A percentile compares a stretch with the other conserved stretches of the same genome.
These are phyloP conservation scores for Aspergillus pseudonomiae DNA, from an alignment of 2,329 filamentous ascomycete genomes.

Conservation along the genomic window DNA sequence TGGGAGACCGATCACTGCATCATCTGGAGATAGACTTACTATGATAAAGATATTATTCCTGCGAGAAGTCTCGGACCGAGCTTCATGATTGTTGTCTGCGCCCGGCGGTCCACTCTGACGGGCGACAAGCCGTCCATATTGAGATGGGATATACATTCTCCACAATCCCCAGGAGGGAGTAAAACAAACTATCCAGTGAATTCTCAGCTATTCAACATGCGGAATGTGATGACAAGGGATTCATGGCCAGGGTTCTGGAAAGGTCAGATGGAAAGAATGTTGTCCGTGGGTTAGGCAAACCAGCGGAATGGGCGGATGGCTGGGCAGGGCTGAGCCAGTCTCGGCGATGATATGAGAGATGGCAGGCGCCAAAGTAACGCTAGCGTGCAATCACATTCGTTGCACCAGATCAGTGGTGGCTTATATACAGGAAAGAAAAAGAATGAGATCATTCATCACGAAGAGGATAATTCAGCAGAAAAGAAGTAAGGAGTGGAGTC, in stretches of 20 bases:
- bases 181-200: constrained; percentile 11
- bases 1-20: background rate
- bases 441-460: background rate
- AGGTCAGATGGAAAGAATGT: background rate
- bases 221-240: constrained; percentile 3
- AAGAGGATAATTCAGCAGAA: background rate
- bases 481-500: constrained; percentile 5
- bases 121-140: constrained; percentile 20
- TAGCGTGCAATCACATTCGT: background rate
- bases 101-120: constrained; percentile 16
- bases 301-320: constrained; percentile 3
- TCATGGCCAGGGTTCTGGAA: background rate
- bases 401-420: background rate
- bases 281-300: background rate
- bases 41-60: constrained; percentile 35
- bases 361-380: background rate
- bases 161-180: constrained; percentile 7
- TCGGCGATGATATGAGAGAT: constrained; percentile 3
- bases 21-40: constrained; percentile 25
- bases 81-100: constrained; percentile 1
- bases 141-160: constrained; percentile 27
- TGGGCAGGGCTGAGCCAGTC: constrained; percentile 5
- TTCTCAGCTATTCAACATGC: constrained; percentile 14
- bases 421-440: background rate
- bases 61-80: background rate